Base-by-base conservation (phyloP, 108 stramenopile species). In the Schizochytrium sp. region DNA sequence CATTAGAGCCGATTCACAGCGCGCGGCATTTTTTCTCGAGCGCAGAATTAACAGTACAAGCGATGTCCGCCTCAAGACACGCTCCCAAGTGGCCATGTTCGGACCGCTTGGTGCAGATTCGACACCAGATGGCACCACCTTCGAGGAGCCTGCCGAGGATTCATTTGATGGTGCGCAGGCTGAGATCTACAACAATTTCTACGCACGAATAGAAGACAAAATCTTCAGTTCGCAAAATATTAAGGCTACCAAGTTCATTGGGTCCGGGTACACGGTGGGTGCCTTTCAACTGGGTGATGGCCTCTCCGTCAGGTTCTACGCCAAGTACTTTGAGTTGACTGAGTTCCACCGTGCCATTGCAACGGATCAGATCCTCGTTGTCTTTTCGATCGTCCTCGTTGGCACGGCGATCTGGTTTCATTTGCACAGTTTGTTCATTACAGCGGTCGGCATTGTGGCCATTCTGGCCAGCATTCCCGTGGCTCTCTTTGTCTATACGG, bases 401-500 rank as follows among this genome's bases (percentile, higher is more conserved):
- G 21, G n/a, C 25, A 14, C 8, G 6, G 58, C 25, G 41, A 45
- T 87, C 63, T 21, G 12, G 23, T 5, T 87, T 5, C 89, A 90
- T 87, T 19, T 48, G 29, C 21, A 58, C 2, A 60, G 44, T 16
- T 5, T 60, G 45, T 87, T 90, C 44, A 12, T 90, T 16, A 60
- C 87, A 6, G 5, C 45, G 6, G 25, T 87, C 14, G 90, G 88
- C 51, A 34, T 92, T 57, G 48, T 91, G 5, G 18, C 76, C 41
- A 89, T 92, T 47, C n/a, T 92, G 34, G 12, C 5, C 19, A 48
- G 87, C 16, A 71, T 92, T 10, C 90, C 89, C 28, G 28, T 89
- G 21, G 83, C 76, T 8, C 51, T 88, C 45, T 87, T 90, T 59
- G 2, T 92, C 47, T 92, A 92, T 89, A 60, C 23, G 47, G 53